A percentile compares a stretch with the other conserved stretches of the same genome.
These are phyloP conservation scores for Allium cepa DNA, from an alignment of 106 monocot species.

Conservation along the genomic window DNA sequence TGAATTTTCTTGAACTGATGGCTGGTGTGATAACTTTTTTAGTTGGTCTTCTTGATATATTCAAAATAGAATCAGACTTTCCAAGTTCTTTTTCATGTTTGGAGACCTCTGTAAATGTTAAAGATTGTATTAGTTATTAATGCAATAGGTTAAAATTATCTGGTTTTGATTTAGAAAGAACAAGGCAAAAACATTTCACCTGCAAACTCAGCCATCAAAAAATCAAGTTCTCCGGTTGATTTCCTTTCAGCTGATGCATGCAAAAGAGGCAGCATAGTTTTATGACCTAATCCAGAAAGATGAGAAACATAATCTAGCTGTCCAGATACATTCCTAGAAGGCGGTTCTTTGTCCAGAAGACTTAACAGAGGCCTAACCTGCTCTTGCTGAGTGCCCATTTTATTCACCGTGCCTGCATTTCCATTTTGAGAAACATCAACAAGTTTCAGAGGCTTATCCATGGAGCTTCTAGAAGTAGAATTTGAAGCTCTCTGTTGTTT, in stretches of 20 bases:
- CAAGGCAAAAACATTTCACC: slow-evolving; percentile 28
- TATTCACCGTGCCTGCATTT: slow-evolving; percentile 33
- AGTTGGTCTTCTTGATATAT: slow-evolving; percentile 19
- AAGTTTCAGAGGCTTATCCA: slow-evolving; percentile 43
- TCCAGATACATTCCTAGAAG: slow-evolving; percentile 84
- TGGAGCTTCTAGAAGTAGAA: slow-evolving; percentile 59
- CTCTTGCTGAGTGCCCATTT: slow-evolving; percentile 31
- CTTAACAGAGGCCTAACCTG: slow-evolving; percentile 82
- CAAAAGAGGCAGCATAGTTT: slow-evolving; percentile 85
- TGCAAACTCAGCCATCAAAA: slow-evolving; percentile 91
- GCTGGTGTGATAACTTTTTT: slow-evolving; percentile 20
- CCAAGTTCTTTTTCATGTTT: slow-evolving; percentile 45
- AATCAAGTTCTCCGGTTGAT: slow-evolving; percentile 87
- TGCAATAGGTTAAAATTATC: neutral
- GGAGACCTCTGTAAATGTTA: slow-evolving; percentile 43
- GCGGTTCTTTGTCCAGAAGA: slow-evolving; percentile 86
- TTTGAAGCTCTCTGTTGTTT: slow-evolving; percentile 29
- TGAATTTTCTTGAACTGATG: slow-evolving; percentile 21
- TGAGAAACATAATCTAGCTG: slow-evolving; percentile 88
- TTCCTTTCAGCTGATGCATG: slow-evolving; percentile 85
- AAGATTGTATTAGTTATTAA: neutral
- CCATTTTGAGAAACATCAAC: slow-evolving; percentile 1
- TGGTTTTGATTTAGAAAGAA: neutral
- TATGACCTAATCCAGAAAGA: slow-evolving; percentile 66
- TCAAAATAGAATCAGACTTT: slow-evolving; percentile 23